phyloP scores from a whole-genome alignment of 306 rosid species.

The Crotalaria pallida region DNA sequence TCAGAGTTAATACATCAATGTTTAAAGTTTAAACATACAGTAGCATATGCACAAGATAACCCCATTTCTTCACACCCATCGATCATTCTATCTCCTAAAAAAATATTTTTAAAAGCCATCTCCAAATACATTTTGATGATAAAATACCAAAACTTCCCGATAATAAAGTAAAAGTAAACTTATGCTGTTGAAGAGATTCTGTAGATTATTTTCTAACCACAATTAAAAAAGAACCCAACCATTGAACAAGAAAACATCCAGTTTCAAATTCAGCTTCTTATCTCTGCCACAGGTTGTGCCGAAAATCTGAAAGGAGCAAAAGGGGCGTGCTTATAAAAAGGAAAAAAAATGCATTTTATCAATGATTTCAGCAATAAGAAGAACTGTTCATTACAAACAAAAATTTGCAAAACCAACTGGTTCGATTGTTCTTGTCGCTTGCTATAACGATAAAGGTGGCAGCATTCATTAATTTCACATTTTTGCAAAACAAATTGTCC shows the following conservation, averaged over 20 bases:
- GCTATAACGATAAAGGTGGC: not conserved
- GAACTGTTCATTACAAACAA: not conserved
- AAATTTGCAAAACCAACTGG: not conserved
- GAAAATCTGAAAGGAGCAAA: not conserved
- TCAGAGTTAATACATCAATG: not conserved
- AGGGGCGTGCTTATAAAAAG: not conserved
- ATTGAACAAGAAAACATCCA: not conserved
- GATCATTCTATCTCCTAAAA: not conserved
- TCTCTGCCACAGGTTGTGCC: not conserved
- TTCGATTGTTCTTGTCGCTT: not conserved
- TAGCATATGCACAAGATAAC: not conserved
- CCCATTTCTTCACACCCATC: not conserved
- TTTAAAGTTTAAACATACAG: not conserved
- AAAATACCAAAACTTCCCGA: not conserved
- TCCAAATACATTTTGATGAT: not conserved
- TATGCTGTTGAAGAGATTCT: not conserved
- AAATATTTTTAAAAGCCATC: not conserved
- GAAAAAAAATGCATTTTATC: not conserved
- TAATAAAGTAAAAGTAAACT: not conserved
- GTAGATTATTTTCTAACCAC: not conserved
- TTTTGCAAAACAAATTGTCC: not conserved
- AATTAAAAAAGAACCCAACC: not conserved
- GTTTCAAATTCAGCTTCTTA: not conserved
- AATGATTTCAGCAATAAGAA: not conserved
- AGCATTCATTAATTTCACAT: not conserved